Evolutionary conservation across 306 rosid species (phyloP).

Genomic region (Dalbergia cultrata): DNA sequence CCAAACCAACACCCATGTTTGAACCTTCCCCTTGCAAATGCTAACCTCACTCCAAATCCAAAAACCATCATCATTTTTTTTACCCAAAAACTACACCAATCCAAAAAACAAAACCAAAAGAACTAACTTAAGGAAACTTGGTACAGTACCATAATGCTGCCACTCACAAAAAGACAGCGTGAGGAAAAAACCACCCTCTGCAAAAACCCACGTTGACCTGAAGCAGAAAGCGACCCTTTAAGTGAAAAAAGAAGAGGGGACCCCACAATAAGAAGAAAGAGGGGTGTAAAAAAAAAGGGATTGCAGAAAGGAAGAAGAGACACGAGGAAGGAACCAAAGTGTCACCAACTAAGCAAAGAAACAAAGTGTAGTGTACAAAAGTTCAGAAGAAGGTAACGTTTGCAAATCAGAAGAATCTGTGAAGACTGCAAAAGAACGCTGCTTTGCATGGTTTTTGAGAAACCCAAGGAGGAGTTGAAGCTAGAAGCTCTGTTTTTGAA

Average conservation of each 20-base stretch:
- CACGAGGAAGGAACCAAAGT: slow-evolving; percentile 31
- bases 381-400: background rate
- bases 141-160: background rate
- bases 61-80: slow-evolving; percentile 6
- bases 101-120: background rate
- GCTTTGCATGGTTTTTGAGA: background rate
- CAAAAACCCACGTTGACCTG: background rate
- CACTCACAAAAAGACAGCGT: slow-evolving; percentile 7
- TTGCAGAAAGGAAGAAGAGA: background rate
- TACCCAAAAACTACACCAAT: background rate
- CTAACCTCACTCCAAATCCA: slow-evolving; percentile 25
- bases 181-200: background rate
- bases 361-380: background rate
- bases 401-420: slow-evolving; percentile 2
- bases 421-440: background rate
- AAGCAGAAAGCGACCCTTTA: slow-evolving; percentile 39
- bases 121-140: background rate
- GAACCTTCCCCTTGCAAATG: background rate
- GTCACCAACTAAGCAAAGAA: no score
- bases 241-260: slow-evolving; percentile 47
- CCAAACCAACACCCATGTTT: slow-evolving; percentile 6
- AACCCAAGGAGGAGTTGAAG: slow-evolving; percentile 41
- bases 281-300: background rate
- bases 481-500: slow-evolving; percentile 42
- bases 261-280: background rate